phyloP scores from a whole-genome alignment of 1,284 basidiomycete species.

The Puccinia coronata region DNA sequence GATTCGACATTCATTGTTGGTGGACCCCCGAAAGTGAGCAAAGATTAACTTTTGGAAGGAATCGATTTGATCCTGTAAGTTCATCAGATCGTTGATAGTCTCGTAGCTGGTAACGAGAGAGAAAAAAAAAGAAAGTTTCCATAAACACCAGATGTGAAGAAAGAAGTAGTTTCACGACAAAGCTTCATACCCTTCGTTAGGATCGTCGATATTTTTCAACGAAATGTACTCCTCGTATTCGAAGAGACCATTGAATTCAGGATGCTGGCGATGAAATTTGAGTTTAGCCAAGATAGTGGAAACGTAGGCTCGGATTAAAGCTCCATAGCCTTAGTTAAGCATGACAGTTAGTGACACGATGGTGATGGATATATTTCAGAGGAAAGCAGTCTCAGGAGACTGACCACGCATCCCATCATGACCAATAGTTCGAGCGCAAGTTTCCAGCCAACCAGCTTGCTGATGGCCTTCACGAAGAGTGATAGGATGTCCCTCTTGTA shows the following conservation, averaged over 20 bases:
- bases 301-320: conserved; percentile 89
- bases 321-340: conserved; percentile 71
- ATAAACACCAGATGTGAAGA: not conserved
- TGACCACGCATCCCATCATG: conserved; percentile 75
- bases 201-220: conserved; percentile 92
- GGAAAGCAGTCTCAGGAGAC: conserved; percentile 50
- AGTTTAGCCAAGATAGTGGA: conserved; percentile 92
- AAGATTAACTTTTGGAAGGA: conserved; percentile 96
- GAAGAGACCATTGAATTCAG: conserved; percentile 93
- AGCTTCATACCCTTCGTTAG: conserved; percentile 81
- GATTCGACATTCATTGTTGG: conserved; percentile 93
- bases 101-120: conserved; percentile 69
- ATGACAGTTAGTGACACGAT: conserved; percentile 29
- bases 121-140: conserved; percentile 45
- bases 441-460: conserved; percentile 95
- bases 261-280: conserved; percentile 85
- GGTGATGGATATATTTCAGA: conserved; percentile 17
- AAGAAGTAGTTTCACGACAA: not conserved
- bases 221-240: conserved; percentile 97
- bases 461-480: conserved; percentile 90
- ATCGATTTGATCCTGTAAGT: conserved; percentile 92
- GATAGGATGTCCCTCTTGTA: conserved; percentile 90
- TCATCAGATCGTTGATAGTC: conserved; percentile 93
- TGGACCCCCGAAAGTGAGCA: conserved; percentile 81
- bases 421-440: conserved; percentile 82